phyloP scores from a whole-genome alignment of 2,329 filamentous ascomycete genomes.

The Aureobasidium sp. region DNA sequence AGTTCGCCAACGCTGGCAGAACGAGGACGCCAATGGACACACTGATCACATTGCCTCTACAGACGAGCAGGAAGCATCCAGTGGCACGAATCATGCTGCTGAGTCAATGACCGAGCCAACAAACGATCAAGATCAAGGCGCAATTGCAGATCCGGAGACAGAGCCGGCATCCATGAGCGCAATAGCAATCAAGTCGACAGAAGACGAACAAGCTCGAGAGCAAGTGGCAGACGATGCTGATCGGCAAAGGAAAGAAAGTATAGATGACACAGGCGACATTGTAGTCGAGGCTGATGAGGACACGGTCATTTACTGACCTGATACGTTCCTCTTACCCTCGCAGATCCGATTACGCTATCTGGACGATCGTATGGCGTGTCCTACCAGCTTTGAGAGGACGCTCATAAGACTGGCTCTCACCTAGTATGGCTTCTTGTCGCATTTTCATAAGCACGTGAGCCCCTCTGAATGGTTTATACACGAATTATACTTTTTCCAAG shows the following conservation, averaged over 20 bases:
- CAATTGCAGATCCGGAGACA: background rate
- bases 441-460: background rate
- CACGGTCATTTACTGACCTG: conserved; percentile 72
- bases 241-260: conserved; percentile 16
- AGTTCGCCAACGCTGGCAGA: conserved; percentile 30
- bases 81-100: background rate
- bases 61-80: background rate
- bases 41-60: conserved; percentile 11
- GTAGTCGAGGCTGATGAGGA: conserved; percentile 82
- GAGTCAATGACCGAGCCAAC: background rate
- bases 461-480: background rate
- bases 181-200: no score
- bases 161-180: background rate
- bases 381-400: background rate
- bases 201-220: conserved; percentile 12
- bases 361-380: background rate
- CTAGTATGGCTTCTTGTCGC: background rate
- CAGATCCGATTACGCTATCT: background rate
- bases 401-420: background rate
- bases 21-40: conserved; percentile 22
- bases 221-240: background rate
- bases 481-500: background rate
- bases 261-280: conserved; percentile 66
- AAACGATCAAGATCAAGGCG: background rate
- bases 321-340: background rate